Percentiles rank a stretch among this genome's conserved stretches.
phyloP scores from a whole-genome alignment of 306 rosid genomes.

The Malus orientalis region DNA sequence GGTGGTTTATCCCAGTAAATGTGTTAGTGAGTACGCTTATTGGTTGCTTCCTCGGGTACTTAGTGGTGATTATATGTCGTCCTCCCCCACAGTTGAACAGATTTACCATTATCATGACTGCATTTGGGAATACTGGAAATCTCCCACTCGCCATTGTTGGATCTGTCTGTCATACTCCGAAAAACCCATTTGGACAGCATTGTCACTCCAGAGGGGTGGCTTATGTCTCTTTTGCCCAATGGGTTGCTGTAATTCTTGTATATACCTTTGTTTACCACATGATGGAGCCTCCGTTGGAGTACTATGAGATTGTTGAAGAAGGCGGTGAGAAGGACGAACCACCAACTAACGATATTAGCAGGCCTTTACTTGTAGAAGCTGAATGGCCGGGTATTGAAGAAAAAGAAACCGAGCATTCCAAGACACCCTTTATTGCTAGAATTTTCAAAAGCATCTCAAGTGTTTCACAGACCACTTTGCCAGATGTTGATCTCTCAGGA shows the following conservation, averaged over 20 bases:
- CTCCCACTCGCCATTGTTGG: constrained; percentile 72
- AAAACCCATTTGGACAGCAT: constrained; percentile 64
- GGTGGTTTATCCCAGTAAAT: constrained; percentile 91
- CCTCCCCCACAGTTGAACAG: constrained; percentile 66
- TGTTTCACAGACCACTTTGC: constrained; percentile 34
- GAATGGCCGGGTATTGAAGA: constrained; percentile 98
- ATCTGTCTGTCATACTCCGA: constrained; percentile 62
- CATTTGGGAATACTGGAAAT: constrained; percentile 88
- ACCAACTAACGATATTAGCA: constrained; percentile 37
- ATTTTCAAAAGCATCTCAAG: constrained; percentile 47
- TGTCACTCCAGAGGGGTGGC: constrained; percentile 81
- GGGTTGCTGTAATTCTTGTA: constrained; percentile 84
- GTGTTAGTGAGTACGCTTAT: constrained; percentile 61
- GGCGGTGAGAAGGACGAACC: constrained; percentile 38
- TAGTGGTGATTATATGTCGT: constrained; percentile 65
- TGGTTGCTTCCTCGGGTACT: constrained; percentile 57
- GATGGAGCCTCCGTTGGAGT: constrained; percentile 91
- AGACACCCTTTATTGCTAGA: constrained; percentile 69
- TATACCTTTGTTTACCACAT: constrained; percentile 89
- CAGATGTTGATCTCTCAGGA: constrained; percentile 34
- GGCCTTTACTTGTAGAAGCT: constrained; percentile 84
- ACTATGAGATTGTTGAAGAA: constrained; percentile 64
- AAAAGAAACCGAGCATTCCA: constrained; percentile 78
- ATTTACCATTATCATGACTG: constrained; percentile 74
- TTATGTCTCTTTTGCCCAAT: constrained; percentile 74